Evolutionary conservation across 768 basidiomycete genomes (phyloP).

Genomic region (Neoboletus magnificus): DNA sequence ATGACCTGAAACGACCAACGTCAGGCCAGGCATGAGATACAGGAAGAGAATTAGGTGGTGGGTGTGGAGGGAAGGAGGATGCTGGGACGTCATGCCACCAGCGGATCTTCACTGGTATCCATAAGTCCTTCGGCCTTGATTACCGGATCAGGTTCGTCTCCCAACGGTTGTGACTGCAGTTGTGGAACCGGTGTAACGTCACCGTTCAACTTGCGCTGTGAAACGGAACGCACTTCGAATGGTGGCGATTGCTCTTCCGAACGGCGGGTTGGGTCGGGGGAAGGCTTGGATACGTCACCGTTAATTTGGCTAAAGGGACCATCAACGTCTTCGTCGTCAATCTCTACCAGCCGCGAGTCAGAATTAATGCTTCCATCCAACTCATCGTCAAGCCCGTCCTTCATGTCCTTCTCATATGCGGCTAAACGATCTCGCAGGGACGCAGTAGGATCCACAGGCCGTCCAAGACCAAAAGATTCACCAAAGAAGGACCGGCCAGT

Average conservation of each 20-base stretch:
- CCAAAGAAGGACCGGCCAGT: conserved; percentile 45
- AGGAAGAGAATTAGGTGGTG: conserved; percentile 7
- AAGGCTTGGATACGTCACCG: conserved; percentile 34
- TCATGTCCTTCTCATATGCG: conserved; percentile 55
- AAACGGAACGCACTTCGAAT: conserved; percentile 47
- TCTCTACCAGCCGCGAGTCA: conserved; percentile 28
- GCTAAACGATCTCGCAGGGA: conserved; percentile 60
- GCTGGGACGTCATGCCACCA: conserved; percentile 33
- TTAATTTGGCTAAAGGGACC: conserved; percentile 31
- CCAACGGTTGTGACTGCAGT: conserved; percentile 46
- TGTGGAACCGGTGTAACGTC: conserved; percentile 47
- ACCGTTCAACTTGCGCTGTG: conserved; percentile 46
- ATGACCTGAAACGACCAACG: conserved; percentile 12
- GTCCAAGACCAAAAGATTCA: conserved; percentile 43
- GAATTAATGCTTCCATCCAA: conserved; percentile 16
- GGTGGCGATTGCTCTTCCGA: conserved; percentile 21
- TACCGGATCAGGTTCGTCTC: conserved; percentile 52
- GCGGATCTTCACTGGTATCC: conserved; percentile 62
- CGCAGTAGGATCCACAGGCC: conserved; percentile 51
- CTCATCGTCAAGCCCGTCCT: conserved; percentile 33
- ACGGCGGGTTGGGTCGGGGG: conserved; percentile 23
- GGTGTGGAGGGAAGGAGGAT: not conserved
- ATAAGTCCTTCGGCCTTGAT: conserved; percentile 62
- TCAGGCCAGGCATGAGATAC: conserved; percentile 7
- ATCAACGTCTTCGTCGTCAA: conserved; percentile 33